Percentiles rank a stretch among this genome's conserved stretches.
Evolutionary conservation across 2,329 filamentous ascomycete genomes (phyloP).

Genomic region (Ophiostoma triangulosporum): DNA sequence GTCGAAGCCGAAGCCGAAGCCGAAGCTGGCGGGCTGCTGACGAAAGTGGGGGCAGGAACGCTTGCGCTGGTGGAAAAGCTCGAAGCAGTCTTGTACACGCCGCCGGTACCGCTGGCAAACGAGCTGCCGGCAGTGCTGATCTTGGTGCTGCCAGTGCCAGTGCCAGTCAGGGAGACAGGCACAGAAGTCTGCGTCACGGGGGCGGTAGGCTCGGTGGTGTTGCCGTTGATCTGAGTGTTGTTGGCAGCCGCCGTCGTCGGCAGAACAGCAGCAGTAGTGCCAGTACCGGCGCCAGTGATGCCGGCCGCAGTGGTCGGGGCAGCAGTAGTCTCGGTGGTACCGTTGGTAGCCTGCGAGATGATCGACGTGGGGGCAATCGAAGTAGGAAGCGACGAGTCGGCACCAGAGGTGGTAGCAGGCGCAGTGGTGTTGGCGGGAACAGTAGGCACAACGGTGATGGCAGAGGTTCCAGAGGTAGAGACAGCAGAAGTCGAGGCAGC

Average conservation of each 20-base stretch:
- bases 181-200: neutral
- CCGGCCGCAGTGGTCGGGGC: neutral
- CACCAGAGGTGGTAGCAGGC: neutral
- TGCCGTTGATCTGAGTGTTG: neutral
- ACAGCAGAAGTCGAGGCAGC: neutral
- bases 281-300: neutral
- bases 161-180: conserved; percentile 1
- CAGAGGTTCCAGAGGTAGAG: neutral
- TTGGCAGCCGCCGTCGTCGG: neutral
- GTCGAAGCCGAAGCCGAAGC: neutral
- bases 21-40: neutral
- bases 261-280: neutral
- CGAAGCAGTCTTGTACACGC: neutral
- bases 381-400: neutral
- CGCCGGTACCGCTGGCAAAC: neutral
- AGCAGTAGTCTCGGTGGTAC: neutral
- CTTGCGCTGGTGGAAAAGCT: neutral
- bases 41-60: neutral
- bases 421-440: neutral
- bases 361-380: neutral
- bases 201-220: conserved; percentile 4
- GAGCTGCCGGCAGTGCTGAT: neutral
- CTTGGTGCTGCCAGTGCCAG: conserved; percentile 1
- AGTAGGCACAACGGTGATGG: neutral
- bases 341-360: conserved; percentile 1